Conservation (phyloP, 495 filamentous ascomycete genomes). For the Trichocladium uniseriatum region DNA sequence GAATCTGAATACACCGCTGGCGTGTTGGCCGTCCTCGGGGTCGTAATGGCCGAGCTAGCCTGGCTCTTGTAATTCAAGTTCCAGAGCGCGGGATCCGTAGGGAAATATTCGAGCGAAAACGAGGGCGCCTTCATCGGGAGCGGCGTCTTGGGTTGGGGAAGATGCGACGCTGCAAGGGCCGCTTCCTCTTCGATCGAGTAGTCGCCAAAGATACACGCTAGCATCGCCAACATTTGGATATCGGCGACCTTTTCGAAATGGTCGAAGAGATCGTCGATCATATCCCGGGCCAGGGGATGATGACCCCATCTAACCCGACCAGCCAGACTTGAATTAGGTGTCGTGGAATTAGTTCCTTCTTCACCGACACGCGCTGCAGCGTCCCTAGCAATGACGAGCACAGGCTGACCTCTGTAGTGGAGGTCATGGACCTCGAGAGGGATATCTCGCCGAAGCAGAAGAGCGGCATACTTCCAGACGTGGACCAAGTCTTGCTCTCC, state of each 20-base stretch:
- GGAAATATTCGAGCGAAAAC: constrained; percentile 60
- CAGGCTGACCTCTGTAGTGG: constrained; percentile 40
- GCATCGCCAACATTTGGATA: constrained; percentile 91
- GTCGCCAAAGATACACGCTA: constrained; percentile 79
- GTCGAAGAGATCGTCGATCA: constrained; percentile 60
- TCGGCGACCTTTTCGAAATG: constrained; percentile 75
- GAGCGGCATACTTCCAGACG: constrained; percentile 71
- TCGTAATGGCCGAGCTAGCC: constrained; percentile 43
- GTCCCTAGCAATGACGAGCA: constrained; percentile 54
- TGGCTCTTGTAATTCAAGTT: constrained; percentile 39
- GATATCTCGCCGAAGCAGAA: constrained; percentile 68
- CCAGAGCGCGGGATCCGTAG: constrained; percentile 51
- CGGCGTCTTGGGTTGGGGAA: constrained; percentile 45
- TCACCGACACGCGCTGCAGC: constrained; percentile 39
- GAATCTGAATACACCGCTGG: constrained; percentile 51
- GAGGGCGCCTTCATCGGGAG: constrained; percentile 56
- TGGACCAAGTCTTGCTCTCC: constrained; percentile 67
- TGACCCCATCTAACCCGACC: constrained; percentile 76
- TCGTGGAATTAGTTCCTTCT: constrained; percentile 9
- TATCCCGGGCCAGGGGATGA: constrained; percentile 69
- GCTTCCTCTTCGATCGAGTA: constrained; percentile 42
- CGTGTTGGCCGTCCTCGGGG: constrained; percentile 50
- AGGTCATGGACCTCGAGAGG: constrained; percentile 52
- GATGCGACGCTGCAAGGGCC: constrained; percentile 37
- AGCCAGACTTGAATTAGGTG: constrained; percentile 27